A percentile compares a stretch with the other conserved stretches of the same genome.
phyloP scores from a whole-genome alignment of 176 grass and related monocot genomes.

The Triticum timopheevii region DNA sequence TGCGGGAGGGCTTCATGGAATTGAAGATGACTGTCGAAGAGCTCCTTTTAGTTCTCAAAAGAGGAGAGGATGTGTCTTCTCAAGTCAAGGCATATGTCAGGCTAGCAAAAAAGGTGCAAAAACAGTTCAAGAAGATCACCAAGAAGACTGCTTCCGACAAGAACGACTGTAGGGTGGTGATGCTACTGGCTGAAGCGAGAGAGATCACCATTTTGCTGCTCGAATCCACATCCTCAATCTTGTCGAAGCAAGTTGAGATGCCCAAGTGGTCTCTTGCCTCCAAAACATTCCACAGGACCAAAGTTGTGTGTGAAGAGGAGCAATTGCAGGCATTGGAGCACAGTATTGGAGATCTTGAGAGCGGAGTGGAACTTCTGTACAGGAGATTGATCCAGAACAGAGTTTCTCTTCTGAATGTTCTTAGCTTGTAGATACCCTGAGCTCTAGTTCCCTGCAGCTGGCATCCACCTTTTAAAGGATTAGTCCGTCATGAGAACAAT shows the following conservation, averaged over 20 bases:
- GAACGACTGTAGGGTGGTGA: conserved; percentile 13
- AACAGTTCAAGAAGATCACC: conserved; percentile 39
- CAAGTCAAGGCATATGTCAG: conserved; percentile 32
- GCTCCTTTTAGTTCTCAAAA: conserved; percentile 6
- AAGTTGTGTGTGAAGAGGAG: conserved; percentile 24
- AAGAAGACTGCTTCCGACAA: conserved; percentile 26
- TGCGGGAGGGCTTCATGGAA: conserved; percentile 32
- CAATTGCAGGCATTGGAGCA: conserved; percentile 42
- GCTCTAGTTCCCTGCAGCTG: conserved; percentile 14
- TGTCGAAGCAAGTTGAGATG: conserved; percentile 26
- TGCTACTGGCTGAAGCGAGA: conserved; percentile 35
- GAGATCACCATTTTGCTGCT: conserved; percentile 28
- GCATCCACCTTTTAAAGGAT: conserved; percentile 40
- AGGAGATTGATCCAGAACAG: conserved; percentile 45
- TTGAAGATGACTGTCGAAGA: conserved; percentile 37
- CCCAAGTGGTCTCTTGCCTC: conserved; percentile 40
- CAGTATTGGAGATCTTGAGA: conserved; percentile 42
- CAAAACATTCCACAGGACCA: conserved; percentile 34
- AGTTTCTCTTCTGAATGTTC: conserved; percentile 54
- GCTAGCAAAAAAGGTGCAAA: conserved; percentile 28
- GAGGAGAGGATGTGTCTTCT: conserved; percentile 20
- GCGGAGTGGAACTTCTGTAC: conserved; percentile 30
- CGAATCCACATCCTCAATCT: conserved; percentile 8
- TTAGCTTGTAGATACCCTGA: conserved; percentile 18
- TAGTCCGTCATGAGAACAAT: conserved; percentile 1